Base-by-base conservation (phyloP, 371 early-diverging fungal genomes). In the Mucor mucedo region DNA sequence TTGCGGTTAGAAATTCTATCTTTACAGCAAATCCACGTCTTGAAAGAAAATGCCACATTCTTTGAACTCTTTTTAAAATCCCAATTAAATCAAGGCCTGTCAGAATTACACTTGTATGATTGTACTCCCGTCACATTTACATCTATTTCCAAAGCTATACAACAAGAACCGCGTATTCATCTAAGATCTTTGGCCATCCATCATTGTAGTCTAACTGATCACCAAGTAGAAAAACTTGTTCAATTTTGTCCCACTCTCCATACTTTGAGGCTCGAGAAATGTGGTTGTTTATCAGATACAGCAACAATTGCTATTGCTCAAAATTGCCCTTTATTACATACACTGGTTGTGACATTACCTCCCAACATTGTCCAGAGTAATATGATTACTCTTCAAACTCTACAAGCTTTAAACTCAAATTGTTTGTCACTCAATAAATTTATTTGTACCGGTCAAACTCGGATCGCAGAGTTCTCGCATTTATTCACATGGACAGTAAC, bases 251-350 rank as follows among this genome's bases (percentile, higher is more conserved):
- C 59, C 4, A 50, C 29, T 9, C 10, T 65, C 4, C 33, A 40
- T 29, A 38, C 14, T 5, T 21, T 65, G 14, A 32, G 29, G 11
- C 21, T 65, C n/a, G 14, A 47, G 3, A 6, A 48, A n/a, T 59
- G 58, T 27, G 65, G 65, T 0, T 65, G 52, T 33, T 32, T 65
- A 38, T 58, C 65, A 21, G 65, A 65, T 30, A 21, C 28, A 2
- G 39, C 47, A 2, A 38, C 53, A 13, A 29, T 52, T 2, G 47
- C 65, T 0, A 38, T 65, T 47, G 65, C 65, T 10, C 2, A 53
- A 2, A 32, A 54, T 13, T 65, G 65, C 16, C 38, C 2, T 29
- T 5, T 38, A 16, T 13, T 65, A 9, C 4, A 47, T 2, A 47
- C 59, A 7, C 27, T 65, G 16, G 16, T 47, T 2, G 47, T 59